These are phyloP conservation scores for Cordyceps tenuipes DNA, from an alignment of 2,329 filamentous ascomycete species.

Conservation along the genomic window DNA sequence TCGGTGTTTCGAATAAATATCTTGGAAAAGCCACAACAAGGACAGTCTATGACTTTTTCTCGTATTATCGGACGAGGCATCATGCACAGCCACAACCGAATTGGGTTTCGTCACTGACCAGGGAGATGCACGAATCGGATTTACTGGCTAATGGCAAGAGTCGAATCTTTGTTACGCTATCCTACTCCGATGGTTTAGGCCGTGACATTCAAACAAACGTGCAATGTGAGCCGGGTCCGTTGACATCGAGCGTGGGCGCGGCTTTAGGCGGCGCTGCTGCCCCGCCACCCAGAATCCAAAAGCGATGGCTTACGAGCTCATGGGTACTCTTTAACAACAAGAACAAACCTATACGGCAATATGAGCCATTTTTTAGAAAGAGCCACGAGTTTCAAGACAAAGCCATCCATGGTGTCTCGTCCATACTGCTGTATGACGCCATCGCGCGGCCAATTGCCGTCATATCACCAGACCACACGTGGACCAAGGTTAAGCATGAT, in stretches of 20 bases:
- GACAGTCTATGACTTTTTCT: conserved; percentile 7
- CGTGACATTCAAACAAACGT: conserved; percentile 8
- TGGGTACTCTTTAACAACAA: conserved; percentile 20
- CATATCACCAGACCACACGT: conserved; percentile 16
- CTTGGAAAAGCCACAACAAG: background rate
- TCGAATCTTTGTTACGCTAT: conserved; percentile 2
- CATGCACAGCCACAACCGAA: conserved; percentile 5
- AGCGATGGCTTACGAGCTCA: conserved; percentile 15
- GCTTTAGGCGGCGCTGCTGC: background rate
- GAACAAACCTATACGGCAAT: conserved; percentile 14
- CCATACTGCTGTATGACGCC: conserved; percentile 13
- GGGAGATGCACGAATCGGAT: conserved; percentile 6
- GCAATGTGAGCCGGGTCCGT: conserved; percentile 8
- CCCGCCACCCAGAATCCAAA: background rate
- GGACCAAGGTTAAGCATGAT: conserved; percentile 14
- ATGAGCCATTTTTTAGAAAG: conserved; percentile 16
- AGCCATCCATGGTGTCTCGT: conserved; percentile 4
- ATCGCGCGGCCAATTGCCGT: conserved; percentile 13
- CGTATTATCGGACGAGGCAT: conserved; percentile 6
- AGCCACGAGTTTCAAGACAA: conserved; percentile 13
- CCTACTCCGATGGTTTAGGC: conserved; percentile 9
- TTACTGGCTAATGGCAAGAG: background rate
- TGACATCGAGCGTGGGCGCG: background rate
- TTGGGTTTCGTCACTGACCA: conserved; percentile 2
- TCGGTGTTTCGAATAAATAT: background rate